Conservation (phyloP, 169 alveolate species). For the Plasmodium billcollinsi region DNA sequence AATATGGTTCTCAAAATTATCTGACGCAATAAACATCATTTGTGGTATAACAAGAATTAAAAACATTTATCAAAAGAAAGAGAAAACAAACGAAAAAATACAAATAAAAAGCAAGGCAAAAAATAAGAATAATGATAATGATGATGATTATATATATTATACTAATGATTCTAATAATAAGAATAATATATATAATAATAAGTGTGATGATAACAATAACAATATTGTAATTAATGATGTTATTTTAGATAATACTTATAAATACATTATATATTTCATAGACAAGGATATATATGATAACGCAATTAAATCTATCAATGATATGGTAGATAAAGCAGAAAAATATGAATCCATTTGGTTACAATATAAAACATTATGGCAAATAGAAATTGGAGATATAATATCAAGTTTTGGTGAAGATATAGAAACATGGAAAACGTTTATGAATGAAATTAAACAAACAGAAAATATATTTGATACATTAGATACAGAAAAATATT, state of each 20-base stretch:
- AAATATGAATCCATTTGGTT: constrained; percentile 95
- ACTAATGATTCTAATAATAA: constrained; percentile 56
- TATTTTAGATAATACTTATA: constrained; percentile 75
- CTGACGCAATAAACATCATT: constrained; percentile 66
- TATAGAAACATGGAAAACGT: constrained; percentile 95
- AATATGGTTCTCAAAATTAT: constrained; percentile 58
- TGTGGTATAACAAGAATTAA: constrained; percentile 78
- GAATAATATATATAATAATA: too few species aligned
- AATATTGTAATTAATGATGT: constrained; percentile 57
- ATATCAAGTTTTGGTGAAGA: constrained; percentile 92
- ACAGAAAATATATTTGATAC: constrained; percentile 94
- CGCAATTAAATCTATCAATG: constrained; percentile 52
- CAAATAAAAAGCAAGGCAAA: constrained; percentile 19
- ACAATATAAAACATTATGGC: constrained; percentile 97
- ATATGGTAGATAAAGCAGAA: constrained; percentile 85
- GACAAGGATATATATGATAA: constrained; percentile 82
- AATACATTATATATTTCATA: constrained; percentile 79
- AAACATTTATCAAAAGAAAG: constrained; percentile 80
- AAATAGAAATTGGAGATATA: constrained; percentile 91
- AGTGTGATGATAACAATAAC: not conserved
- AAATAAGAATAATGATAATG: not conserved
- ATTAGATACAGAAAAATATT: constrained; percentile 91
- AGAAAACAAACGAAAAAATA: constrained; percentile 73
- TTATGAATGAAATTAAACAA: constrained; percentile 93
- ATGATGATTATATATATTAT: constrained; percentile 76